phyloP scores from a whole-genome alignment of 352 stramenopile genomes.

The Pythium grandisporangium region DNA sequence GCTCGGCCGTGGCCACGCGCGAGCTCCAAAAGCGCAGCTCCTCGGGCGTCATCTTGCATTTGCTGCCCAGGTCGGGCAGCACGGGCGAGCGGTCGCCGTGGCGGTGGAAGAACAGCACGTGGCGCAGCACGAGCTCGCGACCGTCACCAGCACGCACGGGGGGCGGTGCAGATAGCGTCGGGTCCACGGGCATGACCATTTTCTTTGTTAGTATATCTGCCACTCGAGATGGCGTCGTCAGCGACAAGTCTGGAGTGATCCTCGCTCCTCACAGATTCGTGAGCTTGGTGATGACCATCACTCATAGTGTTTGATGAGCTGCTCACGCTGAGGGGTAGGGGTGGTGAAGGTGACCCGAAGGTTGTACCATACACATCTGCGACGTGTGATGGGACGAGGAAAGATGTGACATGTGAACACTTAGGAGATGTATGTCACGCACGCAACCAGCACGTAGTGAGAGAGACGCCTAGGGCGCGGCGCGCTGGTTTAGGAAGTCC shows the following conservation, averaged over 20 bases:
- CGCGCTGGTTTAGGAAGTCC: conserved; percentile 37
- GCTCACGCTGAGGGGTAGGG: background rate
- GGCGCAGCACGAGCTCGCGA: conserved; percentile 34
- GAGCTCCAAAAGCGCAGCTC: conserved; percentile 57
- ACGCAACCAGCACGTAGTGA: too few species aligned
- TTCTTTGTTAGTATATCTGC: too few species aligned
- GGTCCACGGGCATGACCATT: too few species aligned
- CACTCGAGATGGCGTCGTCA: too few species aligned
- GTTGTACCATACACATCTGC: conserved; percentile 9
- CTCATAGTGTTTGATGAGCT: too few species aligned
- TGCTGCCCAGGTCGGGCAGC: conserved; percentile 41
- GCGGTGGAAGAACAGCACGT: conserved; percentile 76
- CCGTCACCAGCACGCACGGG: background rate
- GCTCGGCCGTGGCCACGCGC: conserved; percentile 37
- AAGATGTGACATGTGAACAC: conserved; percentile 3
- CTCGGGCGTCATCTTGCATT: conserved; percentile 35
- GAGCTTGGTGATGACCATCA: too few species aligned
- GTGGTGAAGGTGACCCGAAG: conserved; percentile 11
- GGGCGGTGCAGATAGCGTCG: too few species aligned
- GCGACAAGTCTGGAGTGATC: too few species aligned
- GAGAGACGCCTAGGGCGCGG: too few species aligned
- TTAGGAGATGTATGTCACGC: background rate
- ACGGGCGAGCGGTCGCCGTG: conserved; percentile 75
- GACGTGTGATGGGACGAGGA: conserved; percentile 8
- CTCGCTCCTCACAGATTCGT: too few species aligned